Base-by-base conservation (phyloP, 2,329 filamentous ascomycete species). In the Huntiella savannae region DNA sequence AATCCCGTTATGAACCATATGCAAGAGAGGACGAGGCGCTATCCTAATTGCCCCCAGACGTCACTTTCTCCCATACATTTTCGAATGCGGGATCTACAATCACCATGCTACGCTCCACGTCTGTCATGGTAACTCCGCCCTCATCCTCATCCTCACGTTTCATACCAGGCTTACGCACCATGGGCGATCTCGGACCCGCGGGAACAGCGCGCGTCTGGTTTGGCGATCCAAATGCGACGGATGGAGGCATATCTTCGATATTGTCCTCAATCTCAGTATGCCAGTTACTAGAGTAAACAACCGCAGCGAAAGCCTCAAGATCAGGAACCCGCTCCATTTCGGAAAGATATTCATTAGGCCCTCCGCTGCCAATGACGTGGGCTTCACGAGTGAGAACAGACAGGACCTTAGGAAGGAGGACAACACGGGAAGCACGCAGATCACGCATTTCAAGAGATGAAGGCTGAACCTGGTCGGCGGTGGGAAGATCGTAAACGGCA, bases 381-480 rank as follows among this genome's bases (percentile, higher is more conserved):
- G 88, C 88, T 64, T 98, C 87, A 53, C 85, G 76, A 35, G 86
- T 91, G 55, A 96, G 73, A 4, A 93, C 80, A 2, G 88, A 92
- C 33, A 98, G 68, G 45, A 92, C 79, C 61, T 84, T 92, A 40
- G 91, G 91, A 36, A 98, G 71, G 33, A 73, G 60, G n/a, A 76
- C 66, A 12, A 64, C 61, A 63, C 87, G 88, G 35, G 79, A 65
- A 43, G 63, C 62, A 56, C 62, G 65, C 52, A 62, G 60, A 57
- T 69, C 68, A 16, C 45, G 45, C 46, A 49, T 44, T 28, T 51
- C 49, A 7, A 46, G 35, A 33, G 47, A 46, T 4, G 42, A 43
- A 5, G 49, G 16, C 19, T 38, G 48, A 11, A 47, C 45, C 34
- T 50, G 48, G 19, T 50, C 48, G 47, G 22, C 37, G 37, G 33